Conservation (phyloP, 2,329 filamentous ascomycete genomes). For the Penicillium digitatum region DNA sequence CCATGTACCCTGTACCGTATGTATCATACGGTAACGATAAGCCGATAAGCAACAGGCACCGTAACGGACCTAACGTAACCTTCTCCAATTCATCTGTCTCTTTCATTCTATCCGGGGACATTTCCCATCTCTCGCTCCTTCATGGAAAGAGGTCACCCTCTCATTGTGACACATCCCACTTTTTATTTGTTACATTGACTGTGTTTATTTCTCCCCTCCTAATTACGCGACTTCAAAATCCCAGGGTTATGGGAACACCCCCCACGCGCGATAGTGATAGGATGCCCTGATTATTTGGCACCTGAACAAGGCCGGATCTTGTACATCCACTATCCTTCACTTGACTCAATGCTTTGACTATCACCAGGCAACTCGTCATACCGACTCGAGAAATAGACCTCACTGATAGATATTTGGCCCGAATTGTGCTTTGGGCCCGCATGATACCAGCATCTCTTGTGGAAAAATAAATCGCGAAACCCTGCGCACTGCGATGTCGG, state of each 20-base stretch:
- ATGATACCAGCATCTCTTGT: constrained; percentile 10
- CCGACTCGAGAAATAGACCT: neutral
- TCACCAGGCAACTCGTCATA: neutral
- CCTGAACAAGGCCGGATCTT: constrained; percentile 14
- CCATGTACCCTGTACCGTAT: neutral
- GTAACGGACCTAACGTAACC: constrained; percentile 4
- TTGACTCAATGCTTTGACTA: constrained; percentile 22
- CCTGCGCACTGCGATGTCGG: constrained; percentile 40
- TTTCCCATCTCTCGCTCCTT: constrained; percentile 7
- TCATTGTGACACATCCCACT: constrained; percentile 1
- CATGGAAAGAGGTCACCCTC: constrained; percentile 4
- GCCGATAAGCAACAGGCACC: constrained; percentile 8
- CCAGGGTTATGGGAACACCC: constrained; percentile 8
- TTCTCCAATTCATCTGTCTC: constrained; percentile 8
- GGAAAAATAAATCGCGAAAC: constrained; percentile 13
- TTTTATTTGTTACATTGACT: constrained; percentile 3
- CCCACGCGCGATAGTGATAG: constrained; percentile 9
- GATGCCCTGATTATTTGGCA: constrained; percentile 17
- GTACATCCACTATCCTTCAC: constrained; percentile 5
- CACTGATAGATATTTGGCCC: neutral
- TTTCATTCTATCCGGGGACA: constrained; percentile 7
- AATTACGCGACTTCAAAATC: constrained; percentile 3
- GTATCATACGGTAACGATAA: constrained; percentile 6
- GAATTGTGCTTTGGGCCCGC: constrained; percentile 3
- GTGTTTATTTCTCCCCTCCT: neutral